Base-by-base conservation (phyloP, 1,284 basidiomycete genomes). In the Golubevia sp. region DNA sequence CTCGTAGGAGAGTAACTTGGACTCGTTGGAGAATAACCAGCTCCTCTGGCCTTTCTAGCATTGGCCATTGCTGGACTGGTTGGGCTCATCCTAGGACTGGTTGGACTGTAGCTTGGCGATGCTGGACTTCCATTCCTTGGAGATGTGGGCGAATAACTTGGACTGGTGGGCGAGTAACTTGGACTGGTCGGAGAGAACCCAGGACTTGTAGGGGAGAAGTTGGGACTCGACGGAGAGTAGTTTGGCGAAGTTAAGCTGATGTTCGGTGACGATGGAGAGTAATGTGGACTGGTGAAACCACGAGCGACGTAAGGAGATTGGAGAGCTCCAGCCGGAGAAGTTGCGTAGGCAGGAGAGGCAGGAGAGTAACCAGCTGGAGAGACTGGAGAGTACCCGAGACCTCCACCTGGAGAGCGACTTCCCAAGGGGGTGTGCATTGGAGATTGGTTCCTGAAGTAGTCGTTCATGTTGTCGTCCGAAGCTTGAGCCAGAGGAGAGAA, bases 1-100 rank as follows among this genome's bases (percentile, higher is more conserved):
- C 92, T 93, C 1, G 93, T 92, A 0, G 93, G 93, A 1, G 93
- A 94, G 80, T 93, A 94, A 18, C 89, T 89, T 2, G 81, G 74
- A 53, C 67, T 71, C 25, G 77, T 68, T 34, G 76, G 71, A 34
- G 58, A 23, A 26, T 61, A 61, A 24, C 52, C 48, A 13, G 58
- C 58, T 15, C 62, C 34, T 30, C 56, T 63, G 30, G 30, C 5
- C 44, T 38, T 48, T 24, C 53, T 21, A 54, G 50, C 1, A 72
- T 73, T 8, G 24, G 62, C 57, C 34, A 56, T 63, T 51, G 62
- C 62, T 56, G 62, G 62, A 2, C 62, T 63, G 26, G 91, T 89
- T n/a, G 92, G 92, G 66, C 91, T 92, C 23, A 27, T 27, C 21
- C 6, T 13, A 58, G 48, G 30, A 18, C n/a, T 21, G 58, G 50